Percentiles rank a stretch among this genome's conserved stretches.
These are phyloP conservation scores for Pezicula carpinea DNA, from an alignment of 2,329 filamentous ascomycete species.

Conservation along the genomic window DNA sequence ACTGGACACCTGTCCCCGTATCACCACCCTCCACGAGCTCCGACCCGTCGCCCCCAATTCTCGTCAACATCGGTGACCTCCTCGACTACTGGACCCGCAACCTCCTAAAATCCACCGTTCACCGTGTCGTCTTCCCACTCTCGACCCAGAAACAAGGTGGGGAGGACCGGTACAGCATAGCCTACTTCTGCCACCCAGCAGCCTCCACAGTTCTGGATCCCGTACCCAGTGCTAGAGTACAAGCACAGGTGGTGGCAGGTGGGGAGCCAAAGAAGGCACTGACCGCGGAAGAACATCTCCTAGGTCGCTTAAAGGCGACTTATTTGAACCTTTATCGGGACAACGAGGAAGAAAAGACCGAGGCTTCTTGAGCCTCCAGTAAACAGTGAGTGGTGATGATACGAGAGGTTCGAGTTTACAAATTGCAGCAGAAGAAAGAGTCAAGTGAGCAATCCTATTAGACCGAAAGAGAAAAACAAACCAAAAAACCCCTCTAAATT, in stretches of 20 bases:
- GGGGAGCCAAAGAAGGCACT: constrained; percentile 46
- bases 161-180: constrained; percentile 59
- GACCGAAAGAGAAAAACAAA: no score
- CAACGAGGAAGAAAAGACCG: constrained; percentile 18
- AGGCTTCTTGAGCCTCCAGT: not conserved
- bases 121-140: constrained; percentile 72
- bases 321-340: constrained; percentile 52
- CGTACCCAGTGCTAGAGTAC: constrained; percentile 57
- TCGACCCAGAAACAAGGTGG: constrained; percentile 40
- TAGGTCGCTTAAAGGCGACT: constrained; percentile 54
- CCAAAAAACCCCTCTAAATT: no score
- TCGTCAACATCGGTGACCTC: constrained; percentile 68
- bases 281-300: constrained; percentile 60
- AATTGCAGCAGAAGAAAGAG: no score
- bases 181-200: constrained; percentile 64
- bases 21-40: constrained; percentile 53
- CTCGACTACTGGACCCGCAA: constrained; percentile 88
- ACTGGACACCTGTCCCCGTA: constrained; percentile 64
- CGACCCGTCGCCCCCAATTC: constrained; percentile 62
- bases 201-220: constrained; percentile 46
- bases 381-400: no score
- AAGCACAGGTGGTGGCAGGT: constrained; percentile 28
- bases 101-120: constrained; percentile 79
- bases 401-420: no score
- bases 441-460: no score